Percentiles rank a stretch among this genome's conserved stretches.
These are phyloP conservation scores for Ogataea hybrid DNA, from an alignment of 1,139 yeast genomes.

Conservation along the genomic window DNA sequence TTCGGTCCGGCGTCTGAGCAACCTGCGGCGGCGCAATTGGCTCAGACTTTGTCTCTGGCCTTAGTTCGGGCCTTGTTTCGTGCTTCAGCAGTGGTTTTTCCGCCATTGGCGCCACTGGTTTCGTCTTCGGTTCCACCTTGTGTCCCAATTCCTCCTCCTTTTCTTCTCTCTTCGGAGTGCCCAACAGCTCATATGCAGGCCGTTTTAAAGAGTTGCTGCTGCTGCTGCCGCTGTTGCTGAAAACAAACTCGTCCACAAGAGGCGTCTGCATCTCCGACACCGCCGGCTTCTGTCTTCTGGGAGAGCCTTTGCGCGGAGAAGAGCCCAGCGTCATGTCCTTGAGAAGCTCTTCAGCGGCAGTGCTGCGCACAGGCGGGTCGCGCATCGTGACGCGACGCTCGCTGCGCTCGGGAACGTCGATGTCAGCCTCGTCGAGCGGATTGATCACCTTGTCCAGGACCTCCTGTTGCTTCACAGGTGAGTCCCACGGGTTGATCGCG, in stretches of 20 bases:
- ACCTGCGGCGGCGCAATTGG: not conserved
- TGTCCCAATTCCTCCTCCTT: not conserved
- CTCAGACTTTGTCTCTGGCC: not conserved
- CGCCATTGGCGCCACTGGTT: not conserved
- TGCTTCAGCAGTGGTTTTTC: not conserved
- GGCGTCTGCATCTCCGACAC: conserved; percentile 11
- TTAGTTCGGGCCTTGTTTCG: not conserved
- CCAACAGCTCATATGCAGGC: conserved; percentile 22
- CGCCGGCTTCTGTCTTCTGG: conserved; percentile 18
- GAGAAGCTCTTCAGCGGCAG: conserved; percentile 3
- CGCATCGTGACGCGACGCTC: conserved; percentile 19
- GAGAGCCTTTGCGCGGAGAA: conserved; percentile 29
- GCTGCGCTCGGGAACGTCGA: conserved; percentile 22
- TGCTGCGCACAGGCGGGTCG: conserved; percentile 10
- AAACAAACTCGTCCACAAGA: conserved; percentile 17
- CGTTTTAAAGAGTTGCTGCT: conserved; percentile 8
- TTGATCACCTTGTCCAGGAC: conserved; percentile 13
- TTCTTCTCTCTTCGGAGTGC: conserved; percentile 10
- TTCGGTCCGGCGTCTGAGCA: not conserved
- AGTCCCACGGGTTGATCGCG: conserved; percentile 19
- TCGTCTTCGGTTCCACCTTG: not conserved
- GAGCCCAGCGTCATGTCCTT: conserved; percentile 28
- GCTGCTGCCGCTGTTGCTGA: conserved; percentile 16
- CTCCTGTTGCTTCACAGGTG: conserved; percentile 22
- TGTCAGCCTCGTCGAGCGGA: conserved; percentile 5